Base-by-base conservation (phyloP, 1,284 basidiomycete species). In the Peniophora sp. region DNA sequence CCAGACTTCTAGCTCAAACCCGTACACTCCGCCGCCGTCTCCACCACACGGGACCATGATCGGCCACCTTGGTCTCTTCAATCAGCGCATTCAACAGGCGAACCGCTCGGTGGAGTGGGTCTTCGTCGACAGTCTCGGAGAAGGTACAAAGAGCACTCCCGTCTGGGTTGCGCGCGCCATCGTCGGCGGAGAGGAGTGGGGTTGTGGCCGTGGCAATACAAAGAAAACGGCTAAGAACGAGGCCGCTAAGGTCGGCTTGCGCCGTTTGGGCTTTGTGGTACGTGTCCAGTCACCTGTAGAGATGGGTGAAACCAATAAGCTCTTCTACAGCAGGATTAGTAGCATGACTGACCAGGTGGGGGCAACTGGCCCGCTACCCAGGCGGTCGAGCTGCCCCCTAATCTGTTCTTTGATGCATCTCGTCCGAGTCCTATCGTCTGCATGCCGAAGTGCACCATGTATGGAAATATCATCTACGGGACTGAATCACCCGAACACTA, bases 191-290 rank as follows among this genome's bases (percentile, higher is more conserved):
- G 68, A 77, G 52, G 67, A 72, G 47, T 72, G 75, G 64, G 85
- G 85, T 2, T 61, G 61, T 14, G 87, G 86, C 1, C 72, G 67
- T 50, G 86, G 85, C 8, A 78, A 73, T 56, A 87, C 85, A 45
- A 89, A 89, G 75, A 87, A 84, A 62, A 75, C 76, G 2, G 87
- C 86, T 1, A 75, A 81, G 61, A 88, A 88, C 59, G 86, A 69
- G 59, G 67, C 68, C 22, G 68, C 66, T n/a, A 68, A 68, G 57
- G 54, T 64, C 50, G 66, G 66, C 41, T 62, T 70, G 43, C 52
- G 51, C 43, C 57, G 53, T 43, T 56, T 68, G 52, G 66, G 66
- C 18, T 60, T 65, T 35, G 62, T 64, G 60, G 67, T 68, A 49
- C 45, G 65, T 63, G 11, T 39, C 17, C 23, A 47, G 18, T 27